Base-by-base conservation (phyloP, 306 rosid genomes). In the Casuarina glauca region DNA sequence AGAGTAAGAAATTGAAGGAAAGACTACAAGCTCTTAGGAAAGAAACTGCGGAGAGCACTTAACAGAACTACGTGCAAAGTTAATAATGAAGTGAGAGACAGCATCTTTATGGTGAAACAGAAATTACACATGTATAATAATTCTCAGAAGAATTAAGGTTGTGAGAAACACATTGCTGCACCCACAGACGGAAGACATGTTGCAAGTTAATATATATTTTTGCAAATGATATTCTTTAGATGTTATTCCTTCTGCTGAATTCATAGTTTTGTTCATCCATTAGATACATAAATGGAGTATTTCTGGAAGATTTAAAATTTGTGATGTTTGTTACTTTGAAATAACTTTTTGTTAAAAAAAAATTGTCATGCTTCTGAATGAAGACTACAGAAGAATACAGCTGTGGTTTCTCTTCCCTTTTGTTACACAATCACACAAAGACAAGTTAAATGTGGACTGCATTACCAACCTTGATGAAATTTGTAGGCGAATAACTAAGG, bases 1-100 rank as follows among this genome's bases (percentile, higher is more conserved):
- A 86, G 87, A 94, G 98, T 81, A 94, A 92, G 84, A 87, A 83
- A 81, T 81, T 88, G 51, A 91, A 85, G 87, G 97, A 89, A 74
- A 89, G 88, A 72, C 82, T 94, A 64, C 89, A 67, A 64, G 91
- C 85, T 75, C 81, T 74, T 41, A 90, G 97, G 87, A 94, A 86
- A 83, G 97, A 92, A 87, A 73, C 79, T 76, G 81, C 89, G 43
- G 88, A 83, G 75, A 78, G 43, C 60, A 66, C 82, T 54, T 82
- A 85, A 57, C 83, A 89, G 86, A 74, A 81, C 78, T 66, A 44
- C 81, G 57, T 60, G 55, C 68, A 51, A 17, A 69, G 64, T 19
- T 63, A 70, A 71, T 64, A 45, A 46, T 7, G 9, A 73, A 17
- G 54, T 35, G 49, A 17, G 1, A 48, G 49, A 32, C 17, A 50